phyloP scores from a whole-genome alignment of 2,329 filamentous ascomycete genomes.

The Drechslerella dactyloides region DNA sequence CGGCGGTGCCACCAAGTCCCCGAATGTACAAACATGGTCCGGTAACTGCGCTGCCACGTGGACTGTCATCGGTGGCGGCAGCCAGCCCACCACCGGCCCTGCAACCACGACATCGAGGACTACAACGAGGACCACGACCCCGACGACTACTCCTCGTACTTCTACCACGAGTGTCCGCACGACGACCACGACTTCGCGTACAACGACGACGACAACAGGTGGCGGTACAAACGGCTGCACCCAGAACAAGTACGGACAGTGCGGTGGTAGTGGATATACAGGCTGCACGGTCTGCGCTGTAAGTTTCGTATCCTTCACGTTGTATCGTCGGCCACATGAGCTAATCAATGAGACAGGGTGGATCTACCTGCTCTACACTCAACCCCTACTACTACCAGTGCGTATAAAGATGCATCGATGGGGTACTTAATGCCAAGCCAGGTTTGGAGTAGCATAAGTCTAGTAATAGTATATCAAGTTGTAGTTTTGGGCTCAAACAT shows the following conservation, averaged over 20 bases:
- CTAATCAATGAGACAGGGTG: conserved; percentile 22
- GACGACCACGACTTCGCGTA: background rate
- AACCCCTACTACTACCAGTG: conserved; percentile 42
- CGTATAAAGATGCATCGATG: background rate
- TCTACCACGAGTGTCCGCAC: background rate
- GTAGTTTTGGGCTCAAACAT: too few species aligned
- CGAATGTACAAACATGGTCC: conserved; percentile 34
- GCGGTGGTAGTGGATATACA: conserved; percentile 40
- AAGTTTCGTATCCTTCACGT: conserved; percentile 5
- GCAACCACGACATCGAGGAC: conserved; percentile 8
- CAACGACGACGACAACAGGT: too few species aligned
- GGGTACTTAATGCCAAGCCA: too few species aligned
- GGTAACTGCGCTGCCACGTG: conserved; percentile 48
- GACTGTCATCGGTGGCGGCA: conserved; percentile 35
- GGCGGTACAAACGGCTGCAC: conserved; percentile 15
- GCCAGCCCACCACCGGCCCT: conserved; percentile 17
- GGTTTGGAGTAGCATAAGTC: too few species aligned
- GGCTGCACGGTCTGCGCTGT: conserved; percentile 45
- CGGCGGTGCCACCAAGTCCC: conserved; percentile 64
- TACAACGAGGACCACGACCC: conserved; percentile 11
- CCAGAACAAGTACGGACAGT: conserved; percentile 18
- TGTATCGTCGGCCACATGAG: background rate
- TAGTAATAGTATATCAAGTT: too few species aligned
- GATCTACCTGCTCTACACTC: conserved; percentile 35
- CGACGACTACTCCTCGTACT: conserved; percentile 9